Evolutionary conservation across 164 flowering plant genomes (phyloP).

Genomic region (Berberis thunbergii): DNA sequence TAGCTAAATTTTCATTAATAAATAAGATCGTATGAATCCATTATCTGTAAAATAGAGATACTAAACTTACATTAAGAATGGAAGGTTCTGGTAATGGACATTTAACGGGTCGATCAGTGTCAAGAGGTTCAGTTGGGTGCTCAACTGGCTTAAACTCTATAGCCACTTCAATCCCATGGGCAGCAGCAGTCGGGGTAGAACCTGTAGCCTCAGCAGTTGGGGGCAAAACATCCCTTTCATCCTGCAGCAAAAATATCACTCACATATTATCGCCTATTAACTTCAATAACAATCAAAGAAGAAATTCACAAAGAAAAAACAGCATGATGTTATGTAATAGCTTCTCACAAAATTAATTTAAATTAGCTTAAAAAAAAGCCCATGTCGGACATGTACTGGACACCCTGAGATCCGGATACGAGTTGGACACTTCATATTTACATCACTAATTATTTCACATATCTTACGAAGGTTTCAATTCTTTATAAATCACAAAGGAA

Average conservation of each 20-base stretch:
- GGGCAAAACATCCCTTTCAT: constrained; percentile 45
- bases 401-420: too few relatives aligned
- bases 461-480: too few relatives aligned
- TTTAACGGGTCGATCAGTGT: constrained; percentile 70
- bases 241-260: constrained; percentile 30
- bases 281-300: neutral
- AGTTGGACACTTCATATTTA: too few relatives aligned
- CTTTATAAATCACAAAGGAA: too few relatives aligned
- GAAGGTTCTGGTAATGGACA: constrained; percentile 96
- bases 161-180: constrained; percentile 81
- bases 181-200: constrained; percentile 17
- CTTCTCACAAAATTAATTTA: too few relatives aligned
- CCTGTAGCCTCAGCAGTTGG: constrained; percentile 32
- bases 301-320: neutral
- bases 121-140: constrained; percentile 78
- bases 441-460: too few relatives aligned
- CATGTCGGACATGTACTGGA: too few relatives aligned
- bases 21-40: neutral
- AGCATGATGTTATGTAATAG: neutral
- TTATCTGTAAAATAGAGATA: constrained; percentile 1
- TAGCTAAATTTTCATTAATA: neutral
- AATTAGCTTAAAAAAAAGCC: too few relatives aligned
- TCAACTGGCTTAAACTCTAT: constrained; percentile 89
- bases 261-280: neutral
- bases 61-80: constrained; percentile 72